Percentiles rank a stretch among this genome's conserved stretches.
These are phyloP conservation scores for Monosporascus sp. DNA, from an alignment of 2,329 filamentous ascomycete genomes.

Conservation along the genomic window DNA sequence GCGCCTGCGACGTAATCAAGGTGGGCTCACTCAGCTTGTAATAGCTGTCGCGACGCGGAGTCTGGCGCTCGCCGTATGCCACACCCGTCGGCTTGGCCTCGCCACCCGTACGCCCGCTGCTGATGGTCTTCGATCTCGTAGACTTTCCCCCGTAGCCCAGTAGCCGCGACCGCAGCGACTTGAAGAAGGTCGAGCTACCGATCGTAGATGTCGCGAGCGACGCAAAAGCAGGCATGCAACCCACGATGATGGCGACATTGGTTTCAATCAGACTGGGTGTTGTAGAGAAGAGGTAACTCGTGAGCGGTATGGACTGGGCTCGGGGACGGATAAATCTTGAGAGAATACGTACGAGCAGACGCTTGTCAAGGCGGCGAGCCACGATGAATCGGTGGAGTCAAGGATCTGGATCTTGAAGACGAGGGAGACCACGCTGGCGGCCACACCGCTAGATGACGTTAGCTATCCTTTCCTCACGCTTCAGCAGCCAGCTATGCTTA, in stretches of 20 bases:
- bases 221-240: conserved; percentile 11
- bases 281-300: background rate
- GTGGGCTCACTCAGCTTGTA: background rate
- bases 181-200: conserved; percentile 2
- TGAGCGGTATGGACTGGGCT: background rate
- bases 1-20: background rate
- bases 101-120: background rate
- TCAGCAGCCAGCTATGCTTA: background rate
- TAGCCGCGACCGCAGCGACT: conserved; percentile 1
- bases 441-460: conserved; percentile 1
- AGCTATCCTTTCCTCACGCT: background rate
- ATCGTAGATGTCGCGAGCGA: background rate
- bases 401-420: conserved; percentile 3
- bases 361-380: background rate
- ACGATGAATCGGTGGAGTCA: background rate
- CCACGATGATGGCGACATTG: conserved; percentile 12
- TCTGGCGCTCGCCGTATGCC: conserved; percentile 1
- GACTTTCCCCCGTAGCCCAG: background rate
- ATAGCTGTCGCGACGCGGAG: conserved; percentile 1
- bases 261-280: conserved; percentile 8
- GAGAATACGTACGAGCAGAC: conserved; percentile 1
- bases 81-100: background rate
- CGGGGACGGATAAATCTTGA: background rate
- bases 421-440: background rate
- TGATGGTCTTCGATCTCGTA: background rate